Evolutionary conservation across 192 early-diverging fungal species (phyloP).

Genomic region (Linnemannia hyalina): DNA sequence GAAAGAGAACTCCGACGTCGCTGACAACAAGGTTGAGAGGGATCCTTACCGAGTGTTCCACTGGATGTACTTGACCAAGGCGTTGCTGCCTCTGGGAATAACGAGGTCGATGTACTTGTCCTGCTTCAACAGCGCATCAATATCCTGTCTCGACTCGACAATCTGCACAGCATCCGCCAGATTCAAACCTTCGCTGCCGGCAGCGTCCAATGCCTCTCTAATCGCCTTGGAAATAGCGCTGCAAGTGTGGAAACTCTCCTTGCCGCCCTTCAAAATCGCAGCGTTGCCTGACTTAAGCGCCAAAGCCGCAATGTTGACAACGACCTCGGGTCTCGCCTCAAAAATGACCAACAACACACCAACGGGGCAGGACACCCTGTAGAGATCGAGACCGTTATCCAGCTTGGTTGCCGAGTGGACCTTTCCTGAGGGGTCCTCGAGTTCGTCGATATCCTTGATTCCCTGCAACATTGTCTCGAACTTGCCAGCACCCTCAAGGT

Average conservation of each 20-base stretch:
- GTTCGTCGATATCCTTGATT: constrained; percentile 87
- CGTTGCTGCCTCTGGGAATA: constrained; percentile 94
- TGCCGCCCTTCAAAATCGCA: constrained; percentile 97
- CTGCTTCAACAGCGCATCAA: constrained; percentile 84
- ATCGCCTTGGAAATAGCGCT: constrained; percentile 81
- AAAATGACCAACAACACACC: constrained; percentile 98
- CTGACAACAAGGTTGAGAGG: not conserved
- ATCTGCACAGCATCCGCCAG: constrained; percentile 85
- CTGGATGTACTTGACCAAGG: constrained; percentile 92
- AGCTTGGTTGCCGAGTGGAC: constrained; percentile 83
- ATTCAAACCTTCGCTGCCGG: constrained; percentile 58
- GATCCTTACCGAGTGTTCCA: constrained; percentile 81
- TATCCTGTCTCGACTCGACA: constrained; percentile 91
- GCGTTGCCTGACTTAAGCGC: constrained; percentile 98
- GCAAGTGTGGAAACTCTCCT: constrained; percentile 89
- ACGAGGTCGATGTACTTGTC: constrained; percentile 97
- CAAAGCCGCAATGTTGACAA: constrained; percentile 95
- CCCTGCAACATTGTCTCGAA: constrained; percentile 89
- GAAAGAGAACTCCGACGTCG: not conserved
- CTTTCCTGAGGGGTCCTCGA: constrained; percentile 88
- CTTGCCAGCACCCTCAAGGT: constrained; percentile 88
- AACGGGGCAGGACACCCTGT: constrained; percentile 92
- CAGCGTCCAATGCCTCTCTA: constrained; percentile 78
- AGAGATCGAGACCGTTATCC: constrained; percentile 89
- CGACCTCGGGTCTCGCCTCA: constrained; percentile 98